Evolutionary conservation across 257 asterid species (phyloP).

Genomic region (Ilex asprella): DNA sequence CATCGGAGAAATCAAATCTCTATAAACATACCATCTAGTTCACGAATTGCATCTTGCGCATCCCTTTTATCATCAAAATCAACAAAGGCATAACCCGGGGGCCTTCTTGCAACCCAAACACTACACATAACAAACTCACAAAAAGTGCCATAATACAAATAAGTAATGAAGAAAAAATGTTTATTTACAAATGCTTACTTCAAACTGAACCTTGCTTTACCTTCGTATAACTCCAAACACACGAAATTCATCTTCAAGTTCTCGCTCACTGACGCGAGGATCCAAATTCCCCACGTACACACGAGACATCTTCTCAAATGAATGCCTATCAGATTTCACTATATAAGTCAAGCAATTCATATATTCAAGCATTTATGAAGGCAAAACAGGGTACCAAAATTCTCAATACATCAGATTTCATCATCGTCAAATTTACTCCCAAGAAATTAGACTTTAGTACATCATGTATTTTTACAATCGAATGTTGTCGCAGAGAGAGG

Average conservation of each 20-base stretch:
- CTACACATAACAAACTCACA: constrained; percentile 30
- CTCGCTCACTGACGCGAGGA: constrained; percentile 86
- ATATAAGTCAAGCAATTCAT: too few relatives aligned
- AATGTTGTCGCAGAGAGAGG: too few relatives aligned
- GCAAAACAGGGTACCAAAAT: too few relatives aligned
- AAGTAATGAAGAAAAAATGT: neutral
- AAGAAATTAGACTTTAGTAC: too few relatives aligned
- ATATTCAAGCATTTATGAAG: too few relatives aligned
- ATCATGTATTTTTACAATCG: too few relatives aligned
- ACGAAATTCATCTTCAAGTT: constrained; percentile 89
- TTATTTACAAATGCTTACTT: too few relatives aligned
- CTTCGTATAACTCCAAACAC: constrained; percentile 76
- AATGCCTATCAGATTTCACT: neutral
- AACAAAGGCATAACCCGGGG: constrained; percentile 91
- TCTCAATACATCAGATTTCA: too few relatives aligned
- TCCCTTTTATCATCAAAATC: constrained; percentile 89
- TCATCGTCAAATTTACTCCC: too few relatives aligned
- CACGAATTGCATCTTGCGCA: constrained; percentile 90
- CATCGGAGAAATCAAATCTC: neutral
- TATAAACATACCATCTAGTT: constrained; percentile 52
- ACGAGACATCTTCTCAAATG: constrained; percentile 49
- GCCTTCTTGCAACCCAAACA: constrained; percentile 98
- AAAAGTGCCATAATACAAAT: neutral
- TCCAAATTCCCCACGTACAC: constrained; percentile 88
- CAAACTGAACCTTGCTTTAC: constrained; percentile 17